Evolutionary conservation across 2,329 filamentous ascomycete genomes (phyloP).

Genomic region (Pseudogymnoascus verrucosus): DNA sequence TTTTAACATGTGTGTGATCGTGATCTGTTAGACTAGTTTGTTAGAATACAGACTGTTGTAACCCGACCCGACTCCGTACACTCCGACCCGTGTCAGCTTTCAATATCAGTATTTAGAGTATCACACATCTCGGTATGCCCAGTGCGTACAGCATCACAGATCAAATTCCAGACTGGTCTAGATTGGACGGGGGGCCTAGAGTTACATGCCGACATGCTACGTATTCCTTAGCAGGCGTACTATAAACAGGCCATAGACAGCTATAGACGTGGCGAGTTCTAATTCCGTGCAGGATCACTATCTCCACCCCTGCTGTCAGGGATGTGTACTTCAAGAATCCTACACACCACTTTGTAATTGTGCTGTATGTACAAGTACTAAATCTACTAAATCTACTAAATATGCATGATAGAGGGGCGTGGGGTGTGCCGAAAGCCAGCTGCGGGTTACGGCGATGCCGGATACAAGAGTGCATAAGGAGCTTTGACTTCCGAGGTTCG

Average conservation of each 20-base stretch:
- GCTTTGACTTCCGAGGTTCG: neutral
- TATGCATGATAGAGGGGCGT: neutral
- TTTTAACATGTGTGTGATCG: neutral
- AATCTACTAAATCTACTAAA: neutral
- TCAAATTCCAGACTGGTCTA: neutral
- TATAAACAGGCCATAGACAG: neutral
- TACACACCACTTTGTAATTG: neutral
- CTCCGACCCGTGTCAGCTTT: neutral
- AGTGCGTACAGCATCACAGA: neutral
- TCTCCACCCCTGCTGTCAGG: neutral
- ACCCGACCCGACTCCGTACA: neutral
- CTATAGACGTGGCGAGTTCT: neutral
- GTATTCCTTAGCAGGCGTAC: neutral
- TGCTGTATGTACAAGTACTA: neutral
- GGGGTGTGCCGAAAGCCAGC: neutral
- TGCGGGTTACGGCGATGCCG: neutral
- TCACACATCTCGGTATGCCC: neutral
- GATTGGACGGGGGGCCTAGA: neutral
- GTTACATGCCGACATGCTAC: neutral
- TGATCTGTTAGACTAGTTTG: neutral
- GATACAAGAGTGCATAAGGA: neutral
- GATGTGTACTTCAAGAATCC: neutral
- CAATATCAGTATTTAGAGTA: neutral
- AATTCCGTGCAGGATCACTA: neutral
- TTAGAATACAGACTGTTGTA: neutral